These are phyloP conservation scores for Acer yangbiense DNA, from an alignment of 345 rosid species.

Conservation along the genomic window DNA sequence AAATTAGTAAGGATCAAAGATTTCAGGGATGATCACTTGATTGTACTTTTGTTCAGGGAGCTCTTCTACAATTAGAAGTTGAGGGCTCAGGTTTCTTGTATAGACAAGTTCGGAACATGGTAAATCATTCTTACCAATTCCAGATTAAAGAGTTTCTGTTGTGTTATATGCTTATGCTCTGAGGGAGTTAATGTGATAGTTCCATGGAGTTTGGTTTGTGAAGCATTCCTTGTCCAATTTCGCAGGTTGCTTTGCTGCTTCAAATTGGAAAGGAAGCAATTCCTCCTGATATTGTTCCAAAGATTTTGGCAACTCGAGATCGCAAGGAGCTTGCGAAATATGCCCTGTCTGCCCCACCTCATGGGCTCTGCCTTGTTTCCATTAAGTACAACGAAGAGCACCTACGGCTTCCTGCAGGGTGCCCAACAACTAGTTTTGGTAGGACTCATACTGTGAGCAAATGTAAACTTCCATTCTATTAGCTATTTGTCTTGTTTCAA, in stretches of 20 bases:
- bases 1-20: neutral
- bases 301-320: slow-evolving; percentile 62
- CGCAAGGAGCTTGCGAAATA: slow-evolving; percentile 82
- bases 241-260: slow-evolving; percentile 82
- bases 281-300: slow-evolving; percentile 68
- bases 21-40: neutral
- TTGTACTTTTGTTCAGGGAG: slow-evolving; percentile 48
- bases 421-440: slow-evolving; percentile 72
- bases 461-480: slow-evolving; percentile 73
- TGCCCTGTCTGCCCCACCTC: slow-evolving; percentile 66
- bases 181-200: neutral
- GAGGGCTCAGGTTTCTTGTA: slow-evolving; percentile 93
- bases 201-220: neutral
- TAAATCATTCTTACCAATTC: slow-evolving; percentile 23
- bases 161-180: neutral
- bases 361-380: slow-evolving; percentile 75
- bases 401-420: slow-evolving; percentile 58
- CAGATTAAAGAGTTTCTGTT: neutral
- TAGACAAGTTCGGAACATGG: slow-evolving; percentile 95
- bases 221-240: slow-evolving; percentile 10
- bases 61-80: slow-evolving; percentile 80
- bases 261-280: slow-evolving; percentile 85
- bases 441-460: slow-evolving; percentile 56
- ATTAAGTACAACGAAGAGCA: slow-evolving; percentile 68
- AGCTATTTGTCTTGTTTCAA: neutral